phyloP scores from a whole-genome alignment of 768 basidiomycete species.

The Symmetrospora coprosmae region DNA sequence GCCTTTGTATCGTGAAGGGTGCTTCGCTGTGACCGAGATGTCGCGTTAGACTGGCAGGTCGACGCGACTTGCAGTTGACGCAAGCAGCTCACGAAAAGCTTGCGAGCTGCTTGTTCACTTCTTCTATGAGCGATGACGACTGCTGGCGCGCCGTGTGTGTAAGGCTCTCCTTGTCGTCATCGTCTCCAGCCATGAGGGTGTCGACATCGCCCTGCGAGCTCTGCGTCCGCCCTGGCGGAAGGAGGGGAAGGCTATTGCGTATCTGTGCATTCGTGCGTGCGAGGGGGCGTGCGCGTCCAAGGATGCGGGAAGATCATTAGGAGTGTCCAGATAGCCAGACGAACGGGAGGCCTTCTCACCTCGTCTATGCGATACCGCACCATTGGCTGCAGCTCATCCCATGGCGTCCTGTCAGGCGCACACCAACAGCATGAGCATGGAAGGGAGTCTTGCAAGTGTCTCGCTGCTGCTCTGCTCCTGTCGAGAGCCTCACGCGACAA shows the following conservation, averaged over 20 bases:
- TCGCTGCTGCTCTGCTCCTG: background rate
- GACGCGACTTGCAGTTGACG: background rate
- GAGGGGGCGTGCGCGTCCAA: too few species aligned
- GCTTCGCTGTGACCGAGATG: background rate
- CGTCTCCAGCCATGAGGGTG: background rate
- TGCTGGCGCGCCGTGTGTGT: too few species aligned
- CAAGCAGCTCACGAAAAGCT: background rate
- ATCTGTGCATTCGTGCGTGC: too few species aligned
- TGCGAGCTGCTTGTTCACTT: background rate
- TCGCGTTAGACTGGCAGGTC: too few species aligned
- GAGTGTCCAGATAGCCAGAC: background rate
- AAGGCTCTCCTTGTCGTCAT: background rate
- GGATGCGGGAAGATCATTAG: background rate
- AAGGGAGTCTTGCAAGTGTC: background rate
- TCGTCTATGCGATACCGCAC: constrained; percentile 5
- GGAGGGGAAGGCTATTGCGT: constrained; percentile 6
- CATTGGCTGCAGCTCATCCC: background rate
- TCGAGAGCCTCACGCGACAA: background rate
- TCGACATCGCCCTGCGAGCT: constrained; percentile 59
- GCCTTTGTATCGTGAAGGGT: constrained; percentile 79
- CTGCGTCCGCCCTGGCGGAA: constrained; percentile 47
- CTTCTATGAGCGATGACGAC: too few species aligned
- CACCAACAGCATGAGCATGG: background rate
- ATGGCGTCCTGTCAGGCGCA: background rate
- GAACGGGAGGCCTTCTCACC: background rate